Percentiles rank a stretch among this genome's conserved stretches.
Evolutionary conservation across 1,139 yeast genomes (phyloP).

Genomic region (Blastobotrys persicus): DNA sequence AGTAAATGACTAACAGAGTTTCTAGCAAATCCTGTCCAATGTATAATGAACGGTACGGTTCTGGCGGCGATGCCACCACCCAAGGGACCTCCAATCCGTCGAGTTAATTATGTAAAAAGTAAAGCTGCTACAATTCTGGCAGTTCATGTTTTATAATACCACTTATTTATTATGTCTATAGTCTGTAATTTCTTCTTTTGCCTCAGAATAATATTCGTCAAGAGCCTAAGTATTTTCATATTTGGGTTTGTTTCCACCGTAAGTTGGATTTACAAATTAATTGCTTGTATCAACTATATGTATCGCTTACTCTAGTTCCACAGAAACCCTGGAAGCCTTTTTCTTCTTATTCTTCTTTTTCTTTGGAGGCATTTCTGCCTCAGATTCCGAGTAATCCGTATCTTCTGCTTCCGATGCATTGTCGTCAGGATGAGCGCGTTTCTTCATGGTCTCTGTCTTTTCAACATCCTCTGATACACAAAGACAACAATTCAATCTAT

Average conservation of each 20-base stretch:
- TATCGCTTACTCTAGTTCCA: constrained; percentile 20
- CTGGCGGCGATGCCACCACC: constrained; percentile 16
- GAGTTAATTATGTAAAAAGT: background rate
- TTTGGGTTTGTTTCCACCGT: no score
- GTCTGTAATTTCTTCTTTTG: no score
- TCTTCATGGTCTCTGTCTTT: constrained; percentile 66
- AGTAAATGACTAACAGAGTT: constrained; percentile 16
- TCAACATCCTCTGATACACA: constrained; percentile 79
- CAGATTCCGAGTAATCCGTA: constrained; percentile 47
- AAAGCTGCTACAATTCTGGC: no score
- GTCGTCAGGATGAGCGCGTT: constrained; percentile 45
- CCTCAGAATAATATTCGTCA: no score
- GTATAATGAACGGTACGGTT: constrained; percentile 46
- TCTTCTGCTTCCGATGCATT: constrained; percentile 52
- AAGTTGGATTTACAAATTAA: no score
- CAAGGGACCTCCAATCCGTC: background rate
- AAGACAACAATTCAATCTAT: constrained; percentile 82
- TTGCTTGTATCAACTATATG: no score
- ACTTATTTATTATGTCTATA: no score
- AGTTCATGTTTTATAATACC: background rate
- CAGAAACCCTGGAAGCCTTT: constrained; percentile 21
- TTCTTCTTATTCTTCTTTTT: constrained; percentile 42
- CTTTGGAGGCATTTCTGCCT: constrained; percentile 26
- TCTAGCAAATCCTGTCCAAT: constrained; percentile 72
- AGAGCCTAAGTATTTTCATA: no score